Evolutionary conservation across 2,329 filamentous ascomycete genomes (phyloP).

Genomic region (Fusarium gaditjirri): DNA sequence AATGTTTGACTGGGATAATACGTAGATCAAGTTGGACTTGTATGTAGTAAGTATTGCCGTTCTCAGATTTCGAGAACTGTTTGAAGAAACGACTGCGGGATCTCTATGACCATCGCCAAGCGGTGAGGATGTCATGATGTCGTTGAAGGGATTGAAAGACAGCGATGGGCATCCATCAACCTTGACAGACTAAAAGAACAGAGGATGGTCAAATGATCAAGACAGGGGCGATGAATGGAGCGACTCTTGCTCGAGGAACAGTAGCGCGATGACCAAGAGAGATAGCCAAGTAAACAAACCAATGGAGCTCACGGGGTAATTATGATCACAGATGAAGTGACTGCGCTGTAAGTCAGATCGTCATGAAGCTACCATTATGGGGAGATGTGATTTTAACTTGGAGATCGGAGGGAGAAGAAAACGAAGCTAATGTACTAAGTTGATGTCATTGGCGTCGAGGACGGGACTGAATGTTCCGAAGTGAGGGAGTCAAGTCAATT

Average conservation of each 20-base stretch:
- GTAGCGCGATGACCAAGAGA: neutral
- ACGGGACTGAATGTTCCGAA: conserved; percentile 18
- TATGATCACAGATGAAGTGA: neutral
- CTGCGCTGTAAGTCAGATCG: conserved; percentile 13
- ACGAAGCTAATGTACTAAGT: neutral
- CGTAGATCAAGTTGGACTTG: neutral
- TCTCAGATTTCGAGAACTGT: neutral
- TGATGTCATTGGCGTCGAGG: conserved; percentile 38
- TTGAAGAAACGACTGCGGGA: neutral
- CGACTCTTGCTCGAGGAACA: conserved; percentile 4
- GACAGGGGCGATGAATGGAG: conserved; percentile 7
- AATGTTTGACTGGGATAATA: neutral
- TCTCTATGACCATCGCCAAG: neutral
- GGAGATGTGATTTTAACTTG: conserved; percentile 6
- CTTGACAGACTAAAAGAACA: neutral
- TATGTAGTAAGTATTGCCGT: neutral
- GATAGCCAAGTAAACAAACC: conserved; percentile 16
- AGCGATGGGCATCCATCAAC: neutral
- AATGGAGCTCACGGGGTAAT: neutral
- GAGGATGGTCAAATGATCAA: conserved; percentile 27
- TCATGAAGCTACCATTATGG: conserved; percentile 9
- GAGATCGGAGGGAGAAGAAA: conserved; percentile 6
- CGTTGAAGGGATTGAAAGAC: neutral
- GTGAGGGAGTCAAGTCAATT: conserved; percentile 4
- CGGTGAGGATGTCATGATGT: conserved; percentile 31